phyloP scores from a whole-genome alignment of 2,329 filamentous ascomycete species.

The Cercospora brassicicola region DNA sequence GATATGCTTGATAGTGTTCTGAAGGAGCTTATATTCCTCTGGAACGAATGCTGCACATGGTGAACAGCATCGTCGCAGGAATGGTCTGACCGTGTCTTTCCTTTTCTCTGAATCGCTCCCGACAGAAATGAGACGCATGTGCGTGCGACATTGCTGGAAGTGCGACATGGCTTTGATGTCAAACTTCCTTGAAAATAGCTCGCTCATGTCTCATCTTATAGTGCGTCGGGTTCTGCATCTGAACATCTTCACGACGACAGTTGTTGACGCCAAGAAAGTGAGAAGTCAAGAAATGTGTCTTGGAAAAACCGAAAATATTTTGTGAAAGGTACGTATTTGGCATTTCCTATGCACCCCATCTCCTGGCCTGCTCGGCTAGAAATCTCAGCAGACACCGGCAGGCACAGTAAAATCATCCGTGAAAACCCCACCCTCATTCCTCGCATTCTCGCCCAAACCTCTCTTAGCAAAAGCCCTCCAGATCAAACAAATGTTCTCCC shows the following conservation, averaged over 20 bases:
- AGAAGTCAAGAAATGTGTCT: neutral
- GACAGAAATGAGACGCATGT: no score
- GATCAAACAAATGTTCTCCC: conserved; percentile 53
- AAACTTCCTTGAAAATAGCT: no score
- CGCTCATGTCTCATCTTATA: neutral
- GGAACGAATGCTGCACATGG: no score
- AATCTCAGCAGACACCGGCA: conserved; percentile 15
- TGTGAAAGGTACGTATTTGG: neutral
- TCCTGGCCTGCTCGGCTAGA: neutral
- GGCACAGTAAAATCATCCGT: conserved; percentile 21
- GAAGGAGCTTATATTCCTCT: no score
- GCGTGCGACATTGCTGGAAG: no score
- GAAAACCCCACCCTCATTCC: conserved; percentile 10
- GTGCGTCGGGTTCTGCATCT: neutral
- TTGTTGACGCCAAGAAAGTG: neutral
- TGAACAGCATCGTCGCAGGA: no score
- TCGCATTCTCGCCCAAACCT: conserved; percentile 47
- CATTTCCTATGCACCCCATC: neutral
- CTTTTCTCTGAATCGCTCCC: no score
- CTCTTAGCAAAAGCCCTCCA: conserved; percentile 60
- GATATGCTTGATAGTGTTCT: no score
- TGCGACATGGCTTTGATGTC: no score
- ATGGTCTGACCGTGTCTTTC: no score
- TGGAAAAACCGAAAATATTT: neutral
- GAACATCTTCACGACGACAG: neutral